phyloP scores from a whole-genome alignment of 164 flowering plant genomes.

The Magnolia sinica region DNA sequence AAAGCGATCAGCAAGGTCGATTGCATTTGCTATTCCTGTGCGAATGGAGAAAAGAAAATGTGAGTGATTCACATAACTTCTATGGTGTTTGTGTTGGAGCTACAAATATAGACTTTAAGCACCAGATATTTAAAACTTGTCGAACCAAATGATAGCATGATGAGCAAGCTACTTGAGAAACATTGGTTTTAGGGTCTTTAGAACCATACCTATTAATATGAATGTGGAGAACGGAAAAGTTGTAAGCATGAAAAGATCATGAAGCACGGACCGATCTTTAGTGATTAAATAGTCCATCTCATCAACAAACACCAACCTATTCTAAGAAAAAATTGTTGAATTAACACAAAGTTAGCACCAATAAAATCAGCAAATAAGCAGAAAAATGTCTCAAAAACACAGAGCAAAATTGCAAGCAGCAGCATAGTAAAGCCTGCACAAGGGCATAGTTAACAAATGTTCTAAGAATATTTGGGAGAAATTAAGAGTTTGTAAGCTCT shows the following conservation, averaged over 20 bases:
- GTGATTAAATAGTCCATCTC: conserved; percentile 93
- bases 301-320: conserved; percentile 79
- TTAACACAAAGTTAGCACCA: neutral
- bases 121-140: neutral
- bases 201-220: conserved; percentile 67
- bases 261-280: conserved; percentile 79
- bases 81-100: neutral
- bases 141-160: conserved; percentile 1
- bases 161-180: conserved; percentile 1
- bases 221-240: conserved; percentile 74
- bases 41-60: conserved; percentile 13
- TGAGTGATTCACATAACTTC: neutral
- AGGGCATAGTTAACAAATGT: too few relatives aligned
- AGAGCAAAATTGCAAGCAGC: neutral
- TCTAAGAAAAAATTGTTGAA: conserved; percentile 3
- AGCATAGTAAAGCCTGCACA: neutral
- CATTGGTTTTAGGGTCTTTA: neutral
- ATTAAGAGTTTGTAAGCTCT: neutral
- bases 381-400: neutral
- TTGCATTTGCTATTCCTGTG: conserved; percentile 93
- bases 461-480: neutral
- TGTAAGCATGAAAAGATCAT: conserved; percentile 97
- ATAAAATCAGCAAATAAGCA: conserved; percentile 7
- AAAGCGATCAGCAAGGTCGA: conserved; percentile 93
- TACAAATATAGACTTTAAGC: neutral